These are phyloP conservation scores for Sclerotinia sclerotiorum DNA, from an alignment of 2,329 filamentous ascomycete species.

Conservation along the genomic window DNA sequence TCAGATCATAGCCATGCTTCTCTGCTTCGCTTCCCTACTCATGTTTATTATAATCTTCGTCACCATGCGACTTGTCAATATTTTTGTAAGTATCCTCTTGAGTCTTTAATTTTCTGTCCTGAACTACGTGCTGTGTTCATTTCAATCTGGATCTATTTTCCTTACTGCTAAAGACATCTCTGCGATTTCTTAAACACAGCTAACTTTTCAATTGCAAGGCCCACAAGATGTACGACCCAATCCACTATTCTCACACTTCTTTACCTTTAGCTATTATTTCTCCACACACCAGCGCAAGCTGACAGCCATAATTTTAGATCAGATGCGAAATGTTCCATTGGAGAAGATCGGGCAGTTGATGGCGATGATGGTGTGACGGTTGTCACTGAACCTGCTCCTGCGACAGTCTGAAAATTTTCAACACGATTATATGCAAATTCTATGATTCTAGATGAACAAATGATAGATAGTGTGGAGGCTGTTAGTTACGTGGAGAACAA, in stretches of 20 bases:
- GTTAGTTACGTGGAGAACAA: neutral
- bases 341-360: neutral
- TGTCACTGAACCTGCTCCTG: neutral
- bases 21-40: conserved; percentile 17
- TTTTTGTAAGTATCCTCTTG: neutral
- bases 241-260: neutral
- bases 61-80: conserved; percentile 16
- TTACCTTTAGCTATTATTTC: neutral
- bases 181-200: neutral
- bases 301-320: neutral
- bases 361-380: neutral
- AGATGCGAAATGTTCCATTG: neutral
- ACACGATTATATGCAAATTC: neutral
- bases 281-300: neutral
- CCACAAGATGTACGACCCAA: conserved; percentile 12
- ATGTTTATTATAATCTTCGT: conserved; percentile 13
- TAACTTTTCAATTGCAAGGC: neutral
- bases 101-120: neutral
- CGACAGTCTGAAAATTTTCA: neutral
- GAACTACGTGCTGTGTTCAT: too few relatives aligned
- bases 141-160: neutral
- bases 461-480: neutral
- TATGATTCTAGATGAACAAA: neutral
- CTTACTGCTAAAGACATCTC: neutral
- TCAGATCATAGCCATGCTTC: conserved; percentile 6